phyloP scores from a whole-genome alignment of 2,329 filamentous ascomycete species.

The Eurotiales sp. region DNA sequence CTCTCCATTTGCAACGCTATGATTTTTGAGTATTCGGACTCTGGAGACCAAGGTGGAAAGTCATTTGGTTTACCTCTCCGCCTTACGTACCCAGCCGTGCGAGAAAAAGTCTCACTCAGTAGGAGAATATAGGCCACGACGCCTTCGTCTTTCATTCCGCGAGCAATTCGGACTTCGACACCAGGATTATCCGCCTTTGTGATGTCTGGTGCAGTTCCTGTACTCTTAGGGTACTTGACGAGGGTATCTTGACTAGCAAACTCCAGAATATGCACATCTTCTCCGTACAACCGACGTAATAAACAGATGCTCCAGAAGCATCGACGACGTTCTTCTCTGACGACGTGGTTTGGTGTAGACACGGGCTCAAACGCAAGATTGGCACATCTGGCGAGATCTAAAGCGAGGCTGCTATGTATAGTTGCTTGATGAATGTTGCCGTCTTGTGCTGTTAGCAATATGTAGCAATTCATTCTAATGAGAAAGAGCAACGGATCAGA shows the following conservation, averaged over 20 bases:
- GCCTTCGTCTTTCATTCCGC: constrained; percentile 34
- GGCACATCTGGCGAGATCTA: constrained; percentile 45
- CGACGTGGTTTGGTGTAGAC: constrained; percentile 16
- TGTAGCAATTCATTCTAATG: not conserved
- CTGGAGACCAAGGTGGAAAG: constrained; percentile 47
- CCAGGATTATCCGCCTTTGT: constrained; percentile 21
- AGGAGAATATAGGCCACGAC: constrained; percentile 47
- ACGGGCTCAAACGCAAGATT: constrained; percentile 39
- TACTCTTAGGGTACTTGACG: constrained; percentile 39
- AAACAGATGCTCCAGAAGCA: constrained; percentile 45
- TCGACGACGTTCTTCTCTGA: constrained; percentile 32
- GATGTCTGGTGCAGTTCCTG: constrained; percentile 23
- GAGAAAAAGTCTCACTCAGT: constrained; percentile 48
- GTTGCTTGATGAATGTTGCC: constrained; percentile 36
- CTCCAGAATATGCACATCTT: constrained; percentile 39
- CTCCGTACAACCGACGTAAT: constrained; percentile 43
- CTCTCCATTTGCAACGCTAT: constrained; percentile 50
- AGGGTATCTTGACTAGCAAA: constrained; percentile 30
- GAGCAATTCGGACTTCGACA: constrained; percentile 22
- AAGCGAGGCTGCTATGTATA: constrained; percentile 39
- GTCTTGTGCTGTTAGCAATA: constrained; percentile 22
- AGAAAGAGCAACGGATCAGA: not conserved
- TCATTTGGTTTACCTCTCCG: constrained; percentile 42
- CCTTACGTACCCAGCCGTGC: constrained; percentile 47
- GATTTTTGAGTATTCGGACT: constrained; percentile 52